Percentiles rank a stretch among this genome's conserved stretches.
Evolutionary conservation across 2,329 filamentous ascomycete species (phyloP).

Genomic region (Colletotrichum lentis): DNA sequence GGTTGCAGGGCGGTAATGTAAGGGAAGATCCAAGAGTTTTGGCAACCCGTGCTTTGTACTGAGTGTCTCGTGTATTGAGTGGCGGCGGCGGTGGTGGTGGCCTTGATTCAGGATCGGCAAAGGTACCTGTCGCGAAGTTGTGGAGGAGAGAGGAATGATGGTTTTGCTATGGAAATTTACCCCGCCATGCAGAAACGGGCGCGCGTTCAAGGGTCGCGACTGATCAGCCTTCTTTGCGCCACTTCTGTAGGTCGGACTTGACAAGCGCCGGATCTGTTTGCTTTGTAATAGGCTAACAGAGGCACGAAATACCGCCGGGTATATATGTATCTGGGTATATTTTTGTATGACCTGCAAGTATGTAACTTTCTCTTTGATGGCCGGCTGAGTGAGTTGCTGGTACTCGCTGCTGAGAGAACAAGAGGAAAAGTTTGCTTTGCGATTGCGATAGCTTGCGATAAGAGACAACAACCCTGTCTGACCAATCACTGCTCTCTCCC

Average conservation of each 20-base stretch:
- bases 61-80: neutral
- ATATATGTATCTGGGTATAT: neutral
- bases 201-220: slow-evolving; percentile 28
- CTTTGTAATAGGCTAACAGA: neutral
- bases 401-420: neutral
- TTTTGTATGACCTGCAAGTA: no score
- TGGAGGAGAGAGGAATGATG: slow-evolving; percentile 17
- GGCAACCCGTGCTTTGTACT: neutral
- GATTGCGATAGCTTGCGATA: slow-evolving; percentile 22
- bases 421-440: slow-evolving; percentile 6
- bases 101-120: neutral
- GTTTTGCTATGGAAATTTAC: slow-evolving; percentile 31
- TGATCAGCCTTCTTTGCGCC: slow-evolving; percentile 30
- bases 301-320: neutral
- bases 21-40: slow-evolving; percentile 8
- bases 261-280: neutral
- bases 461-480: slow-evolving; percentile 2
- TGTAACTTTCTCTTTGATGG: no score
- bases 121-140: slow-evolving; percentile 19
- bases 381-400: neutral
- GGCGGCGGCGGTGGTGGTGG: neutral
- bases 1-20: slow-evolving; percentile 15
- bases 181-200: slow-evolving; percentile 39
- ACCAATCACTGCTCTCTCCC: neutral
- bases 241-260: slow-evolving; percentile 3